Evolutionary conservation across 1,284 basidiomycete species (phyloP).

Genomic region (Xanthoconium separans): DNA sequence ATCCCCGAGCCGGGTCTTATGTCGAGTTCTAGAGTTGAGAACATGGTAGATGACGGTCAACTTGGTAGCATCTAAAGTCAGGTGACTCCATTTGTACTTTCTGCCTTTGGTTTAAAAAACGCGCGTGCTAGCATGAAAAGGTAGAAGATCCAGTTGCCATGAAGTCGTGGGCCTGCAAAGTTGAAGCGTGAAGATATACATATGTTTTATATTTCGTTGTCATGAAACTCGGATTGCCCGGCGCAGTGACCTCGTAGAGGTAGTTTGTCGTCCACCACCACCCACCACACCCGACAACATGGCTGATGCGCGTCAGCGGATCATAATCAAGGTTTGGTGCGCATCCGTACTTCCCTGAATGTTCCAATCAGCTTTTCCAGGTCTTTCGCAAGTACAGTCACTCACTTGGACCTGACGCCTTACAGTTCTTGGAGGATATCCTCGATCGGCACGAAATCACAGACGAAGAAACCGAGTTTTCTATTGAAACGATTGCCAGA

Average conservation of each 20-base stretch:
- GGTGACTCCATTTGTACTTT: slow-evolving; percentile 6
- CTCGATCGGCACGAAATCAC: slow-evolving; percentile 64
- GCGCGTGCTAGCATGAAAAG: no score
- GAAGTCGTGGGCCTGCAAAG: no score
- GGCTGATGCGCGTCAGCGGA: slow-evolving; percentile 50
- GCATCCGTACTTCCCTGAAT: background rate
- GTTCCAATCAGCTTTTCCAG: slow-evolving; percentile 36
- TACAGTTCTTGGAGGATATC: slow-evolving; percentile 68
- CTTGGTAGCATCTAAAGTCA: background rate
- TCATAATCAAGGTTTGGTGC: slow-evolving; percentile 60
- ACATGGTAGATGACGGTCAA: slow-evolving; percentile 50
- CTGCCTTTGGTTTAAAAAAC: no score
- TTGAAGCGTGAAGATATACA: no score
- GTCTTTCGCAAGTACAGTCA: slow-evolving; percentile 83
- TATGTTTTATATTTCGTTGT: no score
- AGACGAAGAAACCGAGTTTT: slow-evolving; percentile 74
- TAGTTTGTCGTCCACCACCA: background rate
- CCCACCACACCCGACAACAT: slow-evolving; percentile 23
- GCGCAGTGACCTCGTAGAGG: background rate
- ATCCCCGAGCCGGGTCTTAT: slow-evolving; percentile 76
- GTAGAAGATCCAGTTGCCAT: no score
- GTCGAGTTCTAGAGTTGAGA: slow-evolving; percentile 69
- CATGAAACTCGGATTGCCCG: no score
- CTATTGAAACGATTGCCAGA: slow-evolving; percentile 80
- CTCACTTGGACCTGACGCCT: slow-evolving; percentile 73